These are phyloP conservation scores for Candida yuanshanica DNA, from an alignment of 805 yeast species.

Conservation along the genomic window DNA sequence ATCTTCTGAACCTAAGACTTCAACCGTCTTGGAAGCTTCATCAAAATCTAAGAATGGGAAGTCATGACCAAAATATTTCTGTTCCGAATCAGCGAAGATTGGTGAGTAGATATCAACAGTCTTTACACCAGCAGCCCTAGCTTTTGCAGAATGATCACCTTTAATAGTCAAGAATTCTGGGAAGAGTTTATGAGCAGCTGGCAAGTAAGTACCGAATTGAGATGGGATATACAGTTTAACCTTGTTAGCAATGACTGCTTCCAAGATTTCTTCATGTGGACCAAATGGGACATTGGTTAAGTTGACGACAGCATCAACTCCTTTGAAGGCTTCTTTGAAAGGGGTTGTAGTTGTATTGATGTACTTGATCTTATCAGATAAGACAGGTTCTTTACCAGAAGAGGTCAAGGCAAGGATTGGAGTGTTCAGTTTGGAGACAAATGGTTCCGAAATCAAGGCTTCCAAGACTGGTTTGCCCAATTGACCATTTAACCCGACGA, in stretches of 20 bases:
- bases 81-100: conserved; percentile 30
- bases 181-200: conserved; percentile 20
- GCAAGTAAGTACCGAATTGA: conserved; percentile 48
- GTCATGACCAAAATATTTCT: conserved; percentile 17
- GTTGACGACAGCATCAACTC: conserved; percentile 46
- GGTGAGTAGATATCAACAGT: conserved; percentile 38
- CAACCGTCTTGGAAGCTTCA: conserved; percentile 28
- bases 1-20: conserved; percentile 3
- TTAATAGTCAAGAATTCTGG: conserved; percentile 33
- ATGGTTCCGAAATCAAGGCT: conserved; percentile 39
- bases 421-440: conserved; percentile 33
- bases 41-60: conserved; percentile 33
- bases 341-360: conserved; percentile 9
- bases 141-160: conserved; percentile 29
- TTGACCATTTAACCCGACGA: conserved; percentile 47
- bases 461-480: conserved; percentile 42
- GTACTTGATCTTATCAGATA: conserved; percentile 13
- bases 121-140: conserved; percentile 40
- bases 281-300: conserved; percentile 27
- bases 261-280: conserved; percentile 31
- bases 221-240: conserved; percentile 52
- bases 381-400: conserved; percentile 10
- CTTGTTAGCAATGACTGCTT: conserved; percentile 35
- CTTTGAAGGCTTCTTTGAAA: conserved; percentile 34
- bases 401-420: conserved; percentile 47